Evolutionary conservation across 73 alveolate species (phyloP), one percentile per base, ranked within the genome.

Genomic region (Paramecium octaurelia): DNA sequence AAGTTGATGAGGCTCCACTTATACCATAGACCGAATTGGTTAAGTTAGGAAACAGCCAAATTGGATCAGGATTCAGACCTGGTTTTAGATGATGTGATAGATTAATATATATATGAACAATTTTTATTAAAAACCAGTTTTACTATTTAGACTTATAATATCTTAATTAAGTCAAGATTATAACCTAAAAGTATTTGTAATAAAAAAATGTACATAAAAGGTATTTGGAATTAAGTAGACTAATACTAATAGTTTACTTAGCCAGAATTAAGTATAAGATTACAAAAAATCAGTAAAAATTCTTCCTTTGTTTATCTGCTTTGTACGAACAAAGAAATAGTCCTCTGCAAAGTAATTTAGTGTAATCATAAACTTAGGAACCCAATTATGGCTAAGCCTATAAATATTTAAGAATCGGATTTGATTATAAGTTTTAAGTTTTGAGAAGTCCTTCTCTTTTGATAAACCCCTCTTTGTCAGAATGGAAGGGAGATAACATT

Each of bases 41-140:
- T 12, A 3, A 64, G 31, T 24, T 64, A 64, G 84, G 84, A 27
- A 64, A 34, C n/a, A 64, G 84, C 24, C 12, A 64, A 64, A 7
- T 64, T 64, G 84, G 84, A 27, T 64, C 84, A 64, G 84, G 84
- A 64, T 64, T 31, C n/a, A 64, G 84, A 64, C 84, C 84, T 12
- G 84, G 84, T 23, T 64, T 64, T 34, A 64, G 84, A 64, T 64
- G 84, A 64, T 31, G 27, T 27, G 29, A 14, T 64, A 23, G 2
- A 48, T 12, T 48, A 16, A 48, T 48, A 64, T 64, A 64, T 34
- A 64, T 64, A 31, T 64, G 84, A 64, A 20, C 84, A 64, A 24
- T 64, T 64, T 64, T 64, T 64, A 64, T 64, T 12, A 64, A 64
- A 64, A 64, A 48, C 60, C 60, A 48, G 60, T 48, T 48, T 48